Base-by-base conservation (phyloP, 164 flowering plant genomes). In the Magnolia officinalis region DNA sequence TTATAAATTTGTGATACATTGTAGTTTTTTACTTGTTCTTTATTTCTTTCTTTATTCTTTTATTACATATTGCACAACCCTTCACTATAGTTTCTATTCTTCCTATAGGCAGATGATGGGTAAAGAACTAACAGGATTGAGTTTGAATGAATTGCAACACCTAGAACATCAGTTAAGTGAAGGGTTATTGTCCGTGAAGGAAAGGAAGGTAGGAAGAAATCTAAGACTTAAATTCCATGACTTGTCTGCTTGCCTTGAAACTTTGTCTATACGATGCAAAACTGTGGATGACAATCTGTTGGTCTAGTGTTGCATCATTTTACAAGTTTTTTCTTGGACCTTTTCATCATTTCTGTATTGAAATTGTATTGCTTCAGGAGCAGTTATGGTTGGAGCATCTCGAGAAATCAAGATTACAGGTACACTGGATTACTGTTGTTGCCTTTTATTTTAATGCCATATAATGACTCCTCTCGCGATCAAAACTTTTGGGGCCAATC, bases 101-200 rank as follows among this genome's bases (percentile, higher is more conserved):
- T 55, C 45, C 50, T 80, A 49, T 74, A 91, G 96, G 87, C 88
- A 75, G 77, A 78, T 93, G 77, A 71, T 81, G 84, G 98, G 98
- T 37, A 89, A 89, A 79, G 96, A 91, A 71, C 84, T 93, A 55
- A 75, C 78, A 2, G 89, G 89, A 55, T 71, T 91, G 87, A 80
- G 89, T 81, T 74, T 89, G 50, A 87, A 88, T 76, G 98, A 93
- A n/a, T 73, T 93, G 81, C 93, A 86, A 65, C 82, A 81, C 55
- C 86, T 93, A 21, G 98, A 93, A 78, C 85, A 88, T 74, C 95
- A 91, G 72, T 78, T 93, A 80, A 89, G 79, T 79, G 91, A 88
- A 80, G 90, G 91, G 70, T 75, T 90, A 21, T 70, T 82, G 61
- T 85, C 84, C 49, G 90, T 91, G 50, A 90, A 88, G 85, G 89